Conservation (phyloP, 1,139 yeast species). For the Zygosaccharomyces sapae region DNA sequence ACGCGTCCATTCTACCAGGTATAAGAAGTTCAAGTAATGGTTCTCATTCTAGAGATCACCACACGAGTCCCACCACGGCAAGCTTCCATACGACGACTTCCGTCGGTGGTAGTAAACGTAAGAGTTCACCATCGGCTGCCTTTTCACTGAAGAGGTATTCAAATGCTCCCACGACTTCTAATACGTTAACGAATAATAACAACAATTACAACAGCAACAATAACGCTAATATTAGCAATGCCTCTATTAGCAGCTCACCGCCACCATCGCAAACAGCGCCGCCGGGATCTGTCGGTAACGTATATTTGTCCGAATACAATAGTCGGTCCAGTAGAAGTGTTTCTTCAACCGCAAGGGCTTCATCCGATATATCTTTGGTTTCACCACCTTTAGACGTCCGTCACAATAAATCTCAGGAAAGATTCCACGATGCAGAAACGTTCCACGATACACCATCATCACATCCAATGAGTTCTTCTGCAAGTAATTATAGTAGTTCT, state of each 20-base stretch:
- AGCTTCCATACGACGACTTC: constrained; percentile 2
- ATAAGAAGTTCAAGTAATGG: constrained; percentile 1
- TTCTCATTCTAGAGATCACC: constrained; percentile 2
- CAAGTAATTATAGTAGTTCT: constrained; percentile 1
- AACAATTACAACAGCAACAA: not conserved
- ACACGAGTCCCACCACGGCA: constrained; percentile 5
- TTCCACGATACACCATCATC: no score
- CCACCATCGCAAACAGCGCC: not conserved
- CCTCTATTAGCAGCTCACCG: not conserved
- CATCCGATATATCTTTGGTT: constrained; percentile 2
- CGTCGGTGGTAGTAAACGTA: constrained; percentile 7
- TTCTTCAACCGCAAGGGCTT: not conserved
- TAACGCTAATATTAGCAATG: not conserved
- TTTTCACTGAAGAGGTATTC: constrained; percentile 12
- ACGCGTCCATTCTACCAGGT: constrained; percentile 2
- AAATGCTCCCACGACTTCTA: constrained; percentile 6
- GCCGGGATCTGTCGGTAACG: constrained; percentile 7
- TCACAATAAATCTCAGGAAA: constrained; percentile 4
- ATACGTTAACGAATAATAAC: no score
- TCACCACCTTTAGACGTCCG: not conserved
- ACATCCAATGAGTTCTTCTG: not conserved
- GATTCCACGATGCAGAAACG: constrained; percentile 7
- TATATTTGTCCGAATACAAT: constrained; percentile 11
- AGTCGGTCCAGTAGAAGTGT: constrained; percentile 12
- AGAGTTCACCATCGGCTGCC: constrained; percentile 12